Evolutionary conservation across 1,139 yeast genomes (phyloP).

Genomic region (Candida pseudocylindracea): DNA sequence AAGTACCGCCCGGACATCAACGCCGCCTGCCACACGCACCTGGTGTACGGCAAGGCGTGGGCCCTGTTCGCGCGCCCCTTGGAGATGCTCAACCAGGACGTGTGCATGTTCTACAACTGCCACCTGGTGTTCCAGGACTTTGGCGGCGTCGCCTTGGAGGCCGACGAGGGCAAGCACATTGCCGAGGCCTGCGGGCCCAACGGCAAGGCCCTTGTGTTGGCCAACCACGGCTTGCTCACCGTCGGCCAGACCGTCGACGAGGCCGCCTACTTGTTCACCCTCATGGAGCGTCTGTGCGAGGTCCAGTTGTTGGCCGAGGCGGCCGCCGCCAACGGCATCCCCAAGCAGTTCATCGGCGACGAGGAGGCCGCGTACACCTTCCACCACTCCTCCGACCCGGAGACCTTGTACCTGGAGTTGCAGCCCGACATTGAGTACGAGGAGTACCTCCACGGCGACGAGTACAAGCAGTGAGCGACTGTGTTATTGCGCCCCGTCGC

Average conservation of each 20-base stretch:
- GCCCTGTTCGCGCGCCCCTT: conserved; percentile 48
- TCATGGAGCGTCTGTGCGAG: conserved; percentile 43
- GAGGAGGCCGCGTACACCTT: conserved; percentile 53
- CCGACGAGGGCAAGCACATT: conserved; percentile 45
- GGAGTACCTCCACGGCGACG: conserved; percentile 9
- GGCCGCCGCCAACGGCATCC: conserved; percentile 11
- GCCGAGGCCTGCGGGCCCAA: conserved; percentile 39
- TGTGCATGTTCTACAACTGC: conserved; percentile 38
- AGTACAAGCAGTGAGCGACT: not conserved
- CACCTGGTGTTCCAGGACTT: conserved; percentile 47
- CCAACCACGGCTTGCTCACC: conserved; percentile 62
- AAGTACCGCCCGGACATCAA: conserved; percentile 57
- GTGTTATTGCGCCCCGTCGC: too few species aligned
- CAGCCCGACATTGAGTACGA: conserved; percentile 31
- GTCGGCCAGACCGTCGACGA: conserved; percentile 66
- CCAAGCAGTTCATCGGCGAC: conserved; percentile 21
- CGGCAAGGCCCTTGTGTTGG: conserved; percentile 43
- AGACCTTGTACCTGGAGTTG: conserved; percentile 47
- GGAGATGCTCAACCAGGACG: conserved; percentile 70
- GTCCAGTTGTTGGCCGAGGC: conserved; percentile 50
- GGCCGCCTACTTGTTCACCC: conserved; percentile 52
- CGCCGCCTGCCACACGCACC: conserved; percentile 72
- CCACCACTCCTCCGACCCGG: conserved; percentile 39
- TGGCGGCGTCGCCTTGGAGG: conserved; percentile 65
- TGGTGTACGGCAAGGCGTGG: conserved; percentile 54